Conservation (phyloP, 164 flowering plant genomes). For the Stephania yunnanensis region DNA sequence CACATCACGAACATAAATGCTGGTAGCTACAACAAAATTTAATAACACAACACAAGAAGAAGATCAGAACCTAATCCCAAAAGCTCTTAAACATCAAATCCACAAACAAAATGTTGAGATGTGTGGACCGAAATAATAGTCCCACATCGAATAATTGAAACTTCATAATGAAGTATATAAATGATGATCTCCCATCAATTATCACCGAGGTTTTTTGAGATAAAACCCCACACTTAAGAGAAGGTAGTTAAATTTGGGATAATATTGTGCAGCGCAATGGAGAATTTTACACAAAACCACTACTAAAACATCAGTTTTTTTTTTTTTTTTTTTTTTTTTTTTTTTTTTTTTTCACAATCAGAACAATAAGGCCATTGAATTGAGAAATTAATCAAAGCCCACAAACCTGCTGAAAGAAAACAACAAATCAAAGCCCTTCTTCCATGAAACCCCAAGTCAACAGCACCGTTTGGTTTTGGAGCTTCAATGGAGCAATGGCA, state of each 20-base stretch:
- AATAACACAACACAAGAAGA: background rate
- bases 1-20: slow-evolving; percentile 33
- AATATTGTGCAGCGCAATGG: too few species aligned
- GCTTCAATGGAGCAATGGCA: slow-evolving; percentile 37
- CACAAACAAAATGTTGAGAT: too few species aligned
- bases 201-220: too few species aligned
- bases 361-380: background rate
- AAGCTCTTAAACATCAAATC: background rate
- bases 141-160: too few species aligned
- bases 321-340: too few species aligned
- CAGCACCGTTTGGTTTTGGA: background rate
- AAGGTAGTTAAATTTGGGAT: too few species aligned
- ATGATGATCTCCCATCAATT: too few species aligned
- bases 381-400: background rate
- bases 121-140: too few species aligned
- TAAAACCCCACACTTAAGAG: too few species aligned
- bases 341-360: background rate
- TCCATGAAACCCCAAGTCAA: slow-evolving; percentile 23
- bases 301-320: background rate
- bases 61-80: background rate
- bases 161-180: too few species aligned
- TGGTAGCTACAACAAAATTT: slow-evolving; percentile 29
- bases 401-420: slow-evolving; percentile 47
- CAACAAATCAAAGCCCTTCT: slow-evolving; percentile 47
- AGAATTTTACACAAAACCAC: background rate